Conservation (phyloP, 306 rosid genomes). For the Vigna mungo region DNA sequence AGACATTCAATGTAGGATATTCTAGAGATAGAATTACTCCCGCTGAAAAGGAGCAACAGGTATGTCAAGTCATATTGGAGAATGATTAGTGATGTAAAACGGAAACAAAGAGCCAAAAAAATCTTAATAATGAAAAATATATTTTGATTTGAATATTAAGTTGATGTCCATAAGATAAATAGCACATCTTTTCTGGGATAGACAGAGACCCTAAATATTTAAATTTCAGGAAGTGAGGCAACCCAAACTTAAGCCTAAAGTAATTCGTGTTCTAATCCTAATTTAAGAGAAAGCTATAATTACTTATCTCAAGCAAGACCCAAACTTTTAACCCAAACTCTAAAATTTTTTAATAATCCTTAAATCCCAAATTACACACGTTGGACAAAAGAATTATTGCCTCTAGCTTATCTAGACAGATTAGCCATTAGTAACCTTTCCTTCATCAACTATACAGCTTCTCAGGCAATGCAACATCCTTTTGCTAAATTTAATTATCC, state of each 20-base stretch:
- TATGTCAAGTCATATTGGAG: constrained; percentile 40
- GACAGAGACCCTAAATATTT: neutral
- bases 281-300: neutral
- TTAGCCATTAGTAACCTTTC: neutral
- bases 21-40: constrained; percentile 48
- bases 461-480: neutral
- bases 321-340: neutral
- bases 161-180: neutral
- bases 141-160: neutral
- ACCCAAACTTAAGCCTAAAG: neutral
- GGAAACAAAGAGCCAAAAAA: neutral
- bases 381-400: neutral
- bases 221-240: neutral
- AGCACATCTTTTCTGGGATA: neutral
- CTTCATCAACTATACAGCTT: neutral
- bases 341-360: neutral
- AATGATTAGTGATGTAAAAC: constrained; percentile 6
- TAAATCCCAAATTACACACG: neutral
- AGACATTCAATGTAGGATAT: constrained; percentile 49
- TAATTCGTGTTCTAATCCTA: neutral
- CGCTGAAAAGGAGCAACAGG: constrained; percentile 54
- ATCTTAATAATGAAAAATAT: neutral
- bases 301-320: constrained; percentile 4
- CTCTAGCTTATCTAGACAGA: neutral
- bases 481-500: neutral